These are phyloP conservation scores for Colletotrichum siamense DNA, from an alignment of 2,329 filamentous ascomycete species.

Conservation along the genomic window DNA sequence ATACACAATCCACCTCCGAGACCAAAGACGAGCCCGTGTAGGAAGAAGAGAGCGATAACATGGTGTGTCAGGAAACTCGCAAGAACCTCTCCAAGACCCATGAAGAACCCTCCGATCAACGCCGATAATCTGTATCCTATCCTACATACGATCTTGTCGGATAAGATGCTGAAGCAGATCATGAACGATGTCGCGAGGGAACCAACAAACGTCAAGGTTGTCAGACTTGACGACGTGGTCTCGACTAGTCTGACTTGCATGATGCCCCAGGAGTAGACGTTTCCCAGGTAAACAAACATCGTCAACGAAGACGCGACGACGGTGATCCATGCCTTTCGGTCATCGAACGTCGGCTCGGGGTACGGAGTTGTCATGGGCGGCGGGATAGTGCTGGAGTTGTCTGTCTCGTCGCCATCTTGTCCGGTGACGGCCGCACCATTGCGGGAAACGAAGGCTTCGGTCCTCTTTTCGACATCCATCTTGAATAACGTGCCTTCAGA, in stretches of 20 bases:
- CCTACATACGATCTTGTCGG: constrained; percentile 26
- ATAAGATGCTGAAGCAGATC: constrained; percentile 29
- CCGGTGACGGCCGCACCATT: background rate
- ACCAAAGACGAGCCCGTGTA: constrained; percentile 30
- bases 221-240: constrained; percentile 25
- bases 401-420: background rate
- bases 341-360: background rate
- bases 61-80: constrained; percentile 28
- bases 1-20: constrained; percentile 30
- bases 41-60: constrained; percentile 27
- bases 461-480: constrained; percentile 10
- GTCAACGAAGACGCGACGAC: constrained; percentile 28
- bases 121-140: constrained; percentile 28
- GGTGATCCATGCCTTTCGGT: constrained; percentile 27
- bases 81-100: constrained; percentile 31
- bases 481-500: background rate
- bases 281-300: constrained; percentile 32
- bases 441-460: background rate
- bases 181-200: constrained; percentile 32
- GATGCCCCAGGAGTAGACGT: constrained; percentile 33
- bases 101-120: constrained; percentile 26
- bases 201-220: constrained; percentile 31
- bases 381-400: background rate
- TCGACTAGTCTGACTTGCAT: constrained; percentile 28
- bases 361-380: background rate